Percentiles rank a stretch among this genome's conserved stretches.
phyloP scores from a whole-genome alignment of 2,329 filamentous ascomycete genomes.

The Botryosphaeria dothidea region DNA sequence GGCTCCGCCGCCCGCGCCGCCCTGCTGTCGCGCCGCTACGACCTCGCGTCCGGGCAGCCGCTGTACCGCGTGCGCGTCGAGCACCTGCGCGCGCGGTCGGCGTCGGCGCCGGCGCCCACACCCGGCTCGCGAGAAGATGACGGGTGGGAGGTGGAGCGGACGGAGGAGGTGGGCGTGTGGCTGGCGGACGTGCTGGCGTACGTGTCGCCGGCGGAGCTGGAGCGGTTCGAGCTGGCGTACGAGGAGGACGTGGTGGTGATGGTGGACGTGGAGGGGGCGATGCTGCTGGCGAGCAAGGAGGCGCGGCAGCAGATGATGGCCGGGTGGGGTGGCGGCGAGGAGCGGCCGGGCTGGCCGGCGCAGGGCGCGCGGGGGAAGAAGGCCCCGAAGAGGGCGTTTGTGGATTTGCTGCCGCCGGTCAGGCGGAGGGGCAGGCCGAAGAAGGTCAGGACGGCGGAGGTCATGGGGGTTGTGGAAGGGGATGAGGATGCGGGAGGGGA shows the following conservation, averaged over 20 bases:
- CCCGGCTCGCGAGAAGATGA: too few relatives aligned
- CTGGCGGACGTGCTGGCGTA: slow-evolving; percentile 1
- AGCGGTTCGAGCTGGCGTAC: slow-evolving; percentile 9
- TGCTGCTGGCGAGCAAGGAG: not conserved
- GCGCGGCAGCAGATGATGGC: not conserved
- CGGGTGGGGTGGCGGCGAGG: not conserved
- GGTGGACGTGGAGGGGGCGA: not conserved
- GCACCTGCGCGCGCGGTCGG: not conserved
- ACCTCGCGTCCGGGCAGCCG: not conserved
- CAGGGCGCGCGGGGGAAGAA: not conserved
- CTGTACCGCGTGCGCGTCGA: slow-evolving; percentile 7
- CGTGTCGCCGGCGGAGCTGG: slow-evolving; percentile 9
- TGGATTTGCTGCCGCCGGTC: not conserved
- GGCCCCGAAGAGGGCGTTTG: not conserved
- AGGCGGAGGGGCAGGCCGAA: not conserved
- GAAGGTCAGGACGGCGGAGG: not conserved
- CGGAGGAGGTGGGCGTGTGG: not conserved
- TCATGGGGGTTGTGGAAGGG: not conserved
- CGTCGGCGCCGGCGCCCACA: not conserved
- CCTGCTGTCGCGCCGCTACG: not conserved
- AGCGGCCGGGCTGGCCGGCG: not conserved
- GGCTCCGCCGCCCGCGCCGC: not conserved
- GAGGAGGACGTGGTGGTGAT: not conserved
- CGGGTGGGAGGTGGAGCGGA: not conserved
- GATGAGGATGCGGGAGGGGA: not conserved